phyloP scores from a whole-genome alignment of 768 basidiomycete species.

The Boletellus ananiceps region DNA sequence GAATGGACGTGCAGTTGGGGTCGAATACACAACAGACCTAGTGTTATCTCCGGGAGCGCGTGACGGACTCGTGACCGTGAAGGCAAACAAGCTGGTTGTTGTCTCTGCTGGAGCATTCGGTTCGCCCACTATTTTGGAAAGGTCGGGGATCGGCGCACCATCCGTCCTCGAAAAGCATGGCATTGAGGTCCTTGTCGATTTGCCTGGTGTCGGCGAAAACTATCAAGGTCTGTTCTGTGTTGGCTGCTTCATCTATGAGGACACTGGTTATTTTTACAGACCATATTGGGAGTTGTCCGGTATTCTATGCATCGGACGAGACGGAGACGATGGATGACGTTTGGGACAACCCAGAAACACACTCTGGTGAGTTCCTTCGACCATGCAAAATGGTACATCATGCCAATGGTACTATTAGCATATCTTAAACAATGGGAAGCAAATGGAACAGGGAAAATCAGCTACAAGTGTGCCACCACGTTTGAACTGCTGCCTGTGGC shows the following conservation, averaged over 20 bases:
- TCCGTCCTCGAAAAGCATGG: background rate
- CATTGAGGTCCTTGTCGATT: background rate
- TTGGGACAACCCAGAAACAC: background rate
- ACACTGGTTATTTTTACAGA: background rate
- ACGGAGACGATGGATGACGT: background rate
- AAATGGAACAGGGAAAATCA: slow-evolving; percentile 43
- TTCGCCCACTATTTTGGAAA: background rate
- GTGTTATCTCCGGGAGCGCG: background rate
- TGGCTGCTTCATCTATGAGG: background rate
- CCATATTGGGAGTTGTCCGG: background rate
- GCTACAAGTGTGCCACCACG: slow-evolving; percentile 44
- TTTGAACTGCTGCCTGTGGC: background rate
- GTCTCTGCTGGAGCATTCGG: background rate
- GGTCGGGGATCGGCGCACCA: background rate
- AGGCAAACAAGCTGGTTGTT: background rate
- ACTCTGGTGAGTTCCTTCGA: background rate
- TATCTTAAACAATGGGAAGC: slow-evolving; percentile 30
- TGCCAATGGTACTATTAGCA: slow-evolving; percentile 12
- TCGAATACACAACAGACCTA: background rate
- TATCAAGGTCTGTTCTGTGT: background rate
- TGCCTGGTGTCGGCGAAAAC: background rate
- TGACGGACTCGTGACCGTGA: background rate
- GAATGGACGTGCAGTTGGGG: background rate
- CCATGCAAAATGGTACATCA: background rate
- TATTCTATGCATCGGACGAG: background rate